Percentiles rank a stretch among this genome's conserved stretches.
These are phyloP conservation scores for Plantago lanceolata DNA, from an alignment of 305 asterid species.

Conservation along the genomic window DNA sequence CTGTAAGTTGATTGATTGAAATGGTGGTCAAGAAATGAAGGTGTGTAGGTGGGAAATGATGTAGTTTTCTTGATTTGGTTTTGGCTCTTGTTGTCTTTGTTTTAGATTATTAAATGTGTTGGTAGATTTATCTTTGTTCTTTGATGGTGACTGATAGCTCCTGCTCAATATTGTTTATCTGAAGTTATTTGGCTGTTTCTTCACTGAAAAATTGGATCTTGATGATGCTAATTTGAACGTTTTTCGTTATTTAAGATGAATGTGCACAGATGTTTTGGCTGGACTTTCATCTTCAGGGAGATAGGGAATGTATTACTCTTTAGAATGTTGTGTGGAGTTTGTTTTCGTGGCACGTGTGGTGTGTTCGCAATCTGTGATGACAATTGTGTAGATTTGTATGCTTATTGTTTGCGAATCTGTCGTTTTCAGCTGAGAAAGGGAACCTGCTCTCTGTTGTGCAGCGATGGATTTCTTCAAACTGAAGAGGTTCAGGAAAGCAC, in stretches of 20 bases:
- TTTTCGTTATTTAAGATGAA: too few relatives aligned
- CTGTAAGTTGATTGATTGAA: not conserved
- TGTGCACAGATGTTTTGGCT: not conserved
- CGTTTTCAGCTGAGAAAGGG: conserved; percentile 21
- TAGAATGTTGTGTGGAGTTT: not conserved
- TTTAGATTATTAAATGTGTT: not conserved
- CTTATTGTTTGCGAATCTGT: not conserved
- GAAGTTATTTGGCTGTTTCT: not conserved
- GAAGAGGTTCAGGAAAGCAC: conserved; percentile 61
- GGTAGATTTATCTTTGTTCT: not conserved
- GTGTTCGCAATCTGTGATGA: not conserved
- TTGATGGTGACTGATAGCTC: not conserved
- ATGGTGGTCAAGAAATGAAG: not conserved
- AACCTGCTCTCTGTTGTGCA: conserved; percentile 17
- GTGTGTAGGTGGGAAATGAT: not conserved
- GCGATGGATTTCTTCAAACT: conserved; percentile 67
- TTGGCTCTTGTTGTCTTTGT: not conserved
- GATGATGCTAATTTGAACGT: not conserved
- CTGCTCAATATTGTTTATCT: not conserved
- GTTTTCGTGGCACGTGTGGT: not conserved
- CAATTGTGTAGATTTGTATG: not conserved
- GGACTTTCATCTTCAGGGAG: not conserved
- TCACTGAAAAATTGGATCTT: not conserved
- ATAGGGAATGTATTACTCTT: not conserved
- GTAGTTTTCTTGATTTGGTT: not conserved